Evolutionary conservation across 768 basidiomycete species (phyloP).

Genomic region (Leucosporidium yakuticum): DNA sequence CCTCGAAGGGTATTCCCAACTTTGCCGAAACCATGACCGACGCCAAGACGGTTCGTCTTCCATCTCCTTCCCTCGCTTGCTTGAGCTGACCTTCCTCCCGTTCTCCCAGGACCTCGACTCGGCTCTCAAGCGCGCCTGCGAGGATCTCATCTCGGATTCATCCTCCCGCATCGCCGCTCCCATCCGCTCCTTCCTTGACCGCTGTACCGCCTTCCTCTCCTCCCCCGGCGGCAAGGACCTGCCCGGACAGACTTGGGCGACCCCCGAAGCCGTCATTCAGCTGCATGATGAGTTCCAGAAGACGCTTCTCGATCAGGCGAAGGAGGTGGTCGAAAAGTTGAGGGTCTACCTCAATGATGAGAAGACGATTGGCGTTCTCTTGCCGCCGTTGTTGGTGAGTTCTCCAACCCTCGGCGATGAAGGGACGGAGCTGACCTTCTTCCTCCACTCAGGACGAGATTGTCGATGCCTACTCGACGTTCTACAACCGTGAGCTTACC

Average conservation of each 20-base stretch:
- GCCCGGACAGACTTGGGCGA: conserved; percentile 50
- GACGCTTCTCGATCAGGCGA: conserved; percentile 48
- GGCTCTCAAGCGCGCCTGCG: conserved; percentile 75
- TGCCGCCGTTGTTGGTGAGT: conserved; percentile 58
- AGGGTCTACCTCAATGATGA: conserved; percentile 74
- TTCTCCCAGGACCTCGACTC: conserved; percentile 71
- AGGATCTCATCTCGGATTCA: conserved; percentile 67
- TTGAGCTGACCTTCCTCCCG: background rate
- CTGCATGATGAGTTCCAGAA: conserved; percentile 53
- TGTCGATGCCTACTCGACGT: conserved; percentile 66
- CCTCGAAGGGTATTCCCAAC: conserved; percentile 26
- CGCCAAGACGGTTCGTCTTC: conserved; percentile 59
- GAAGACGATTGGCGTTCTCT: conserved; percentile 64
- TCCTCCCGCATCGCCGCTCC: conserved; percentile 56
- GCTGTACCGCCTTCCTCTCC: conserved; percentile 47
- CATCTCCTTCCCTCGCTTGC: background rate
- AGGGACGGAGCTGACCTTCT: background rate
- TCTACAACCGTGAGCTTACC: conserved; percentile 53
- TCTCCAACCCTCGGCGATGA: background rate
- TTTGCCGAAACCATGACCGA: conserved; percentile 59
- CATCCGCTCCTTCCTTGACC: conserved; percentile 59
- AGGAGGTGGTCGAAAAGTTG: conserved; percentile 53
- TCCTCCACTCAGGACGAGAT: conserved; percentile 55
- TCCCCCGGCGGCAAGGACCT: conserved; percentile 39
- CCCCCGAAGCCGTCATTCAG: conserved; percentile 50